phyloP scores from a whole-genome alignment of 805 yeast species.

The Ogataea pilisensis region DNA sequence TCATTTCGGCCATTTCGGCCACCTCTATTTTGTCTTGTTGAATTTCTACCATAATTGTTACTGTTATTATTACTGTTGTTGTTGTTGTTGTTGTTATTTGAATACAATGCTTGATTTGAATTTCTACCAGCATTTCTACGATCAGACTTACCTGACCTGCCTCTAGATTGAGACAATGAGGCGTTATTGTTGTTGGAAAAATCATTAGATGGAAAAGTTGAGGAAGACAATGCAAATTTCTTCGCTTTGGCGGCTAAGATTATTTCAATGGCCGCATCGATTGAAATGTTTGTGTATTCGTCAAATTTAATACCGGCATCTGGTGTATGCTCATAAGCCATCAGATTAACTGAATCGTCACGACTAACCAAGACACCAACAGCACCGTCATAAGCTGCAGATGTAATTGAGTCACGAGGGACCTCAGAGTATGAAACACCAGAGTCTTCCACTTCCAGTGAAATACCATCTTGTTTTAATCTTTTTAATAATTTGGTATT shows the following conservation, averaged over 20 bases:
- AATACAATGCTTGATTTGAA: background rate
- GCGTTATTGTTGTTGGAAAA: conserved; percentile 12
- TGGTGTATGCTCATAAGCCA: conserved; percentile 62
- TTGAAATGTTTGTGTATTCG: conserved; percentile 69
- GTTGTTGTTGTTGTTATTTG: conserved; percentile 5
- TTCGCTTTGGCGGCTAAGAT: conserved; percentile 39
- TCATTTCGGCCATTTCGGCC: conserved; percentile 6
- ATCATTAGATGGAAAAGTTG: background rate
- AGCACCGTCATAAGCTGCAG: conserved; percentile 78
- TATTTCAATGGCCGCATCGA: conserved; percentile 61
- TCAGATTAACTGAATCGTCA: conserved; percentile 57
- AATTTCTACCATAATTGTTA: background rate
- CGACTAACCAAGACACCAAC: conserved; percentile 64
- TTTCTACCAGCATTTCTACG: background rate
- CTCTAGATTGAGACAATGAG: conserved; percentile 5
- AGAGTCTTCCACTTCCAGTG: conserved; percentile 24
- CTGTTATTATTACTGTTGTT: conserved; percentile 3
- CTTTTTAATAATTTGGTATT: conserved; percentile 36
- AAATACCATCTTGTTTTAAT: conserved; percentile 36
- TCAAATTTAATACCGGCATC: conserved; percentile 79
- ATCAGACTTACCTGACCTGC: conserved; percentile 7
- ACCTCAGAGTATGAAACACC: conserved; percentile 28
- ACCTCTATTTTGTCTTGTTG: background rate
- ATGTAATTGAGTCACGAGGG: conserved; percentile 50
- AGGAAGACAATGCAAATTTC: conserved; percentile 19